Evolutionary conservation across 345 rosid genomes (phyloP).

Genomic region (Zanthoxylum bungeanum): DNA sequence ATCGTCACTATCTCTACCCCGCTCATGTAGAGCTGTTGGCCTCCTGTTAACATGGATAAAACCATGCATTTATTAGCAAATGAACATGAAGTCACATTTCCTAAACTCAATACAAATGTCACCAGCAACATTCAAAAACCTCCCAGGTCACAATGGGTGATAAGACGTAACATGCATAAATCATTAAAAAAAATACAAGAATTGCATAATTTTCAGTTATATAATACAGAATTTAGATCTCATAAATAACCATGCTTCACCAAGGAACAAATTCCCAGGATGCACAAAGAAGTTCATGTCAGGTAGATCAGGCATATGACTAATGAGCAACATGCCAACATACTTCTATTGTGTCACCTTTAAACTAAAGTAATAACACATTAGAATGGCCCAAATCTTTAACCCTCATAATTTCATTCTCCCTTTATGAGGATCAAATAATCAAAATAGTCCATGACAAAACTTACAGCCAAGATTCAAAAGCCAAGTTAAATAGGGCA

Average conservation of each 20-base stretch:
- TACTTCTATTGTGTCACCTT: background rate
- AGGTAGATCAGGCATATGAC: background rate
- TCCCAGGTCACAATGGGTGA: background rate
- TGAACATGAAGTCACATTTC: background rate
- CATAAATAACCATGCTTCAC: background rate
- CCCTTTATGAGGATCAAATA: background rate
- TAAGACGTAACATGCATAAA: background rate
- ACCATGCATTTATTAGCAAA: background rate
- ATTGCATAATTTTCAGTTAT: background rate
- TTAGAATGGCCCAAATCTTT: background rate
- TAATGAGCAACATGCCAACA: background rate
- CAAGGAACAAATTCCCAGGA: background rate
- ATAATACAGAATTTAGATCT: background rate
- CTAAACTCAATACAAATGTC: background rate
- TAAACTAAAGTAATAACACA: background rate
- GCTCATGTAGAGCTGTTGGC: conserved; percentile 82
- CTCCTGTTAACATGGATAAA: conserved; percentile 55
- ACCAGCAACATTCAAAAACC: background rate
- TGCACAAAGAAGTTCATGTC: background rate
- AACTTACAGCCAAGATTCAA: background rate
- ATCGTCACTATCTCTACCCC: conserved; percentile 82
- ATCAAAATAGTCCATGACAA: background rate
- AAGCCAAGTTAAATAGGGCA: background rate
- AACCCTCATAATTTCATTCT: background rate
- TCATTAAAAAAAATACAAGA: background rate